Conservation (phyloP, 164 flowering plant species). For the Euptelea pleiosperma region DNA sequence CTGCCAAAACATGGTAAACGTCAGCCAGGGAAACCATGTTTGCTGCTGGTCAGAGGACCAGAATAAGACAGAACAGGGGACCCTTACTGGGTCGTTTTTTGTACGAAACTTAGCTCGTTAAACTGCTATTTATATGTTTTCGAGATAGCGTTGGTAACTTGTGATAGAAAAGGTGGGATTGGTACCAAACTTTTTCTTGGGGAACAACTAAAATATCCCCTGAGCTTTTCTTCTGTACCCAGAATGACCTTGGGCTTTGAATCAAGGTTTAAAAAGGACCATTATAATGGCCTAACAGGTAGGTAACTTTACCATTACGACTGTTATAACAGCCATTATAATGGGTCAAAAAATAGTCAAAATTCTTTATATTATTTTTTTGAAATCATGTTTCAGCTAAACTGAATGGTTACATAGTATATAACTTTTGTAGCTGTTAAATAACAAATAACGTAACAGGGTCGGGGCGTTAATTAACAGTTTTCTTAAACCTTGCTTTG, state of each 20-base stretch:
- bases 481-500: no score
- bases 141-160: slow-evolving; percentile 24
- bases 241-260: slow-evolving; percentile 20
- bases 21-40: slow-evolving; percentile 54
- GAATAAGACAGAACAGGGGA: background rate
- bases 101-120: slow-evolving; percentile 5
- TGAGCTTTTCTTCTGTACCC: slow-evolving; percentile 15
- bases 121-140: slow-evolving; percentile 22
- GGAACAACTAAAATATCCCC: slow-evolving; percentile 19
- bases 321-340: background rate
- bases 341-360: no score
- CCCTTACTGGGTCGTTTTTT: background rate
- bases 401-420: no score
- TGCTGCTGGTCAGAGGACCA: background rate
- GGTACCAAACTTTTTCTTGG: slow-evolving; percentile 8
- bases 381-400: no score
- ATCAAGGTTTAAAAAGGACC: background rate
- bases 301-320: background rate
- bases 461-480: no score
- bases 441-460: no score
- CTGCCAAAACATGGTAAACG: slow-evolving; percentile 56
- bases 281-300: background rate
- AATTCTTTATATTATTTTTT: background rate
- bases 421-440: no score
- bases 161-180: slow-evolving; percentile 20